phyloP scores from a whole-genome alignment of 441 rosid species.

The Gossypium gossypioides region DNA sequence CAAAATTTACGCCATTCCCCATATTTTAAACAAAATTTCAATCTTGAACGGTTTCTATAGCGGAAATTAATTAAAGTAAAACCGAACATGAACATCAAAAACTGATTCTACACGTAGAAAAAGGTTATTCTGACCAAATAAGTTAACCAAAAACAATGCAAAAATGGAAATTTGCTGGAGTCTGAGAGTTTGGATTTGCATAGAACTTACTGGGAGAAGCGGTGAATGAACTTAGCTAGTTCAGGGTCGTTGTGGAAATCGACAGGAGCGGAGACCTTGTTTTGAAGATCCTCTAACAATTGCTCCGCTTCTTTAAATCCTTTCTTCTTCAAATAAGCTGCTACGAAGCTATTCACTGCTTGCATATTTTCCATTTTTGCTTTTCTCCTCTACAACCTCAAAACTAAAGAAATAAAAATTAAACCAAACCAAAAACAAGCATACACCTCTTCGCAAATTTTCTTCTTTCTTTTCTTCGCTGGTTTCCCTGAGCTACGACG shows the following conservation, averaged over 20 bases:
- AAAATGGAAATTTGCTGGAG: background rate
- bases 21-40: background rate
- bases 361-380: constrained; percentile 30
- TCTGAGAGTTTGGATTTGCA: background rate
- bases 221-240: constrained; percentile 54
- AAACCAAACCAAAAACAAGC: background rate
- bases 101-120: background rate
- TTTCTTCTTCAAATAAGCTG: constrained; percentile 60
- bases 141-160: background rate
- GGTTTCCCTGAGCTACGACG: background rate
- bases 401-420: background rate
- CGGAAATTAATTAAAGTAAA: background rate
- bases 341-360: constrained; percentile 44
- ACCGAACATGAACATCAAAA: background rate
- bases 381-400: background rate
- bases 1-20: background rate
- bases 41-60: background rate
- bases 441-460: background rate
- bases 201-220: constrained; percentile 45
- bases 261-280: constrained; percentile 25
- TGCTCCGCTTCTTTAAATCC: constrained; percentile 51
- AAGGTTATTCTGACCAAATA: background rate
- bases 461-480: background rate
- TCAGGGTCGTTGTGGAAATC: constrained; percentile 58
- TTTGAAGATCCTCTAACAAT: constrained; percentile 43